A percentile compares a stretch with the other conserved stretches of the same genome.
phyloP scores from a whole-genome alignment of 164 flowering plant species.

The Magnolia kwangsiensis region DNA sequence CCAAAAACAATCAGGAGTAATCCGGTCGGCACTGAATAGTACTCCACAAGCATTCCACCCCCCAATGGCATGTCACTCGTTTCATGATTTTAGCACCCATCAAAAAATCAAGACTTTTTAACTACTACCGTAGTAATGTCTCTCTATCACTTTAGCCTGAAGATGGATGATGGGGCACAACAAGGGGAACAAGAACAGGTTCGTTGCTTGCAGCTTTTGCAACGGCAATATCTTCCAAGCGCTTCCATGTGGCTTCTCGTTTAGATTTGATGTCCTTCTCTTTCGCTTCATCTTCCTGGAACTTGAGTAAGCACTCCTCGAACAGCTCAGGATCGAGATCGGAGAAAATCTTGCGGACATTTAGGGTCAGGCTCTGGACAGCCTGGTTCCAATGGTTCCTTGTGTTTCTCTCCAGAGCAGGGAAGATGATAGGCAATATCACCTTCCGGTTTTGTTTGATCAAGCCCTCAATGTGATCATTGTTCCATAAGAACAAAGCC shows the following conservation, averaged over 20 bases:
- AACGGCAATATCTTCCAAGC: conserved; percentile 64
- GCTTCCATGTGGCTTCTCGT: conserved; percentile 65
- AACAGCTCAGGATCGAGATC: conserved; percentile 63
- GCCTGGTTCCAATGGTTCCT: conserved; percentile 81
- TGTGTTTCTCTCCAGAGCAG: conserved; percentile 64
- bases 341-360: conserved; percentile 71
- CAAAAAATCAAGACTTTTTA: conserved; percentile 6
- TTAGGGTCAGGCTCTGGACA: conserved; percentile 65
- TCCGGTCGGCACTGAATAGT: conserved; percentile 9
- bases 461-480: conserved; percentile 66
- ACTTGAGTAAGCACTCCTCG: conserved; percentile 59
- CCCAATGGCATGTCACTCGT: conserved; percentile 7
- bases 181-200: conserved; percentile 41
- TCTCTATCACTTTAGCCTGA: conserved; percentile 14
- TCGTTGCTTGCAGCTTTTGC: conserved; percentile 46
- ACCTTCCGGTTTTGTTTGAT: conserved; percentile 61
- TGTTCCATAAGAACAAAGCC: conserved; percentile 78
- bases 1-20: conserved; percentile 22
- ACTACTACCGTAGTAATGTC: conserved; percentile 3
- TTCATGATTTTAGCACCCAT: conserved; percentile 7
- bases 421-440: conserved; percentile 70
- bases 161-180: conserved; percentile 9
- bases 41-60: conserved; percentile 9
- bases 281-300: conserved; percentile 54
- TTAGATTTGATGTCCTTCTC: conserved; percentile 37